A percentile compares a stretch with the other conserved stretches of the same genome.
Conservation (phyloP, 805 yeast species). For the Candida stauntonica region DNA sequence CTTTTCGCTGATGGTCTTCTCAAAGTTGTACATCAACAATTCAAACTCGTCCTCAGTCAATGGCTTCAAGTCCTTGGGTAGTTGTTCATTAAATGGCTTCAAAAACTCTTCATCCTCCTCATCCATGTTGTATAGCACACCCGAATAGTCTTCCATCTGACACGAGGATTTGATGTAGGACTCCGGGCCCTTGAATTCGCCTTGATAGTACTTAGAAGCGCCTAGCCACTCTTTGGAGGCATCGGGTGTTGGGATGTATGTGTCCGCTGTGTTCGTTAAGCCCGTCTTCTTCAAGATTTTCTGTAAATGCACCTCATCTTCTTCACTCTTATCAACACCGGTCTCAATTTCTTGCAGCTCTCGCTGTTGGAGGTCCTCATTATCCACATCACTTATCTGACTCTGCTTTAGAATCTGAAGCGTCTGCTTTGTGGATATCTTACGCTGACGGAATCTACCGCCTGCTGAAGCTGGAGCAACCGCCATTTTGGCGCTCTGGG, state of each 20-base stretch:
- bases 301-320: conserved; percentile 93
- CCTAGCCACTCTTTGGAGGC: conserved; percentile 83
- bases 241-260: conserved; percentile 87
- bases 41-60: conserved; percentile 88
- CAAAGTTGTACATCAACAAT: conserved; percentile 66
- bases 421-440: conserved; percentile 87
- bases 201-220: conserved; percentile 65
- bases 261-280: conserved; percentile 46
- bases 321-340: conserved; percentile 97
- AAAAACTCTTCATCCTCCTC: conserved; percentile 78
- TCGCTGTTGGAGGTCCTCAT: conserved; percentile 68
- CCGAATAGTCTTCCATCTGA: conserved; percentile 92
- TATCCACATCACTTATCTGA: conserved; percentile 78
- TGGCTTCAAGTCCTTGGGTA: conserved; percentile 18
- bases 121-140: conserved; percentile 85
- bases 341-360: conserved; percentile 89
- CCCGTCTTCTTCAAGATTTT: conserved; percentile 82
- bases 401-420: conserved; percentile 70
- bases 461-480: conserved; percentile 23
- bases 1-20: conserved; percentile 65
- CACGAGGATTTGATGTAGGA: conserved; percentile 86
- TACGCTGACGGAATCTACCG: conserved; percentile 80
- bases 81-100: conserved; percentile 35
- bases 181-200: conserved; percentile 65
- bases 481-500: conserved; percentile 4